A percentile compares a stretch with the other conserved stretches of the same genome.
Conservation (phyloP, 2,329 filamentous ascomycete species). For the Moelleriella libera region DNA sequence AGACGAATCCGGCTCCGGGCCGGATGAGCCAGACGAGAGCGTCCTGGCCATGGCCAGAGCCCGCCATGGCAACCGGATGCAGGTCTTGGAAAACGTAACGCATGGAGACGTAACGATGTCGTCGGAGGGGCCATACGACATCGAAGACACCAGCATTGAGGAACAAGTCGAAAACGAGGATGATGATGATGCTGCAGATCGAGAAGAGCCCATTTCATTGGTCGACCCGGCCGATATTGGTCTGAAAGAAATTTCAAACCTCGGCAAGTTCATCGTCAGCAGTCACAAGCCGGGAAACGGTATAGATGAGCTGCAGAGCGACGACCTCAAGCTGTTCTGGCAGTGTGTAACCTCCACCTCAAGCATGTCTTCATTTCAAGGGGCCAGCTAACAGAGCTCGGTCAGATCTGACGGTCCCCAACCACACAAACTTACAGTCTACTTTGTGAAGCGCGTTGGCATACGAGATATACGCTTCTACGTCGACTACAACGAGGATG, state of each 20-base stretch:
- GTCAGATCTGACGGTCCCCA: constrained; percentile 73
- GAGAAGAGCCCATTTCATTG: constrained; percentile 26
- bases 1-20: constrained; percentile 21
- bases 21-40: constrained; percentile 22
- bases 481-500: constrained; percentile 83
- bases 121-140: constrained; percentile 17
- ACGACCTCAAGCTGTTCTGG: constrained; percentile 64
- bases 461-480: constrained; percentile 70
- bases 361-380: background rate
- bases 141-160: constrained; percentile 15
- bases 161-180: constrained; percentile 15
- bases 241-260: constrained; percentile 72
- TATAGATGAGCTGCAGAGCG: constrained; percentile 60
- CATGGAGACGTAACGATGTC: constrained; percentile 14
- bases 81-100: constrained; percentile 13
- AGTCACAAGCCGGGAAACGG: constrained; percentile 70
- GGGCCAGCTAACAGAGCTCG: background rate
- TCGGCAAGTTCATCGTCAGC: constrained; percentile 72
- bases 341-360: constrained; percentile 38
- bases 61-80: constrained; percentile 8
- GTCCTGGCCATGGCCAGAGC: constrained; percentile 19
- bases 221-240: constrained; percentile 38
- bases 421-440: constrained; percentile 68
- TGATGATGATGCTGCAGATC: constrained; percentile 17
- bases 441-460: constrained; percentile 71